Percentiles rank a stretch among this genome's conserved stretches.
phyloP scores from a whole-genome alignment of 352 stramenopile species.

The Phytopythium litorale region DNA sequence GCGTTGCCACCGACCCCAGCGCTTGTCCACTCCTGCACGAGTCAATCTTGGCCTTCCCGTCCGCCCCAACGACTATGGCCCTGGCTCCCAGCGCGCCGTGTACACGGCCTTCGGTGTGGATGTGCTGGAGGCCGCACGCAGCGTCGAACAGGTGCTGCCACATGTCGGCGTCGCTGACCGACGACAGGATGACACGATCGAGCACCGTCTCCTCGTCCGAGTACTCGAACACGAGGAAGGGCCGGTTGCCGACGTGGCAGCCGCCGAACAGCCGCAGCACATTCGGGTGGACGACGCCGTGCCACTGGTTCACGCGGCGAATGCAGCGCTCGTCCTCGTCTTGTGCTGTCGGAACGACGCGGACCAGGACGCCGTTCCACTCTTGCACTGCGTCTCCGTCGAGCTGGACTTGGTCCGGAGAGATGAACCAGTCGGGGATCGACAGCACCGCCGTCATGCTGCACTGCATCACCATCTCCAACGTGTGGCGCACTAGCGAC shows the following conservation, averaged over 20 bases:
- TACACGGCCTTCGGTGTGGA: constrained; percentile 12
- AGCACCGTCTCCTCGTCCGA: constrained; percentile 9
- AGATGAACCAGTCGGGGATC: constrained; percentile 27
- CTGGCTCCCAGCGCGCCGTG: constrained; percentile 12
- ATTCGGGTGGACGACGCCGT: constrained; percentile 9
- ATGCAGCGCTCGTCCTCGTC: constrained; percentile 1
- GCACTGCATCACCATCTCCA: background rate
- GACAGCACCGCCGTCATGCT: background rate
- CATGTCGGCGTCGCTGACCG: constrained; percentile 8
- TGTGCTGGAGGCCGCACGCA: constrained; percentile 17
- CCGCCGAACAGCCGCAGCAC: constrained; percentile 18
- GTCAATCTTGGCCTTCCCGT: constrained; percentile 24
- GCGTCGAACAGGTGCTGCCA: constrained; percentile 22
- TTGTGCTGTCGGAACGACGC: background rate
- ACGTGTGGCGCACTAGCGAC: constrained; percentile 11
- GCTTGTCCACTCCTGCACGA: background rate
- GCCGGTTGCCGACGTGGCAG: constrained; percentile 18
- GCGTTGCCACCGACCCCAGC: background rate
- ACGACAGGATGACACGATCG: constrained; percentile 7
- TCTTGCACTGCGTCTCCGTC: constrained; percentile 2
- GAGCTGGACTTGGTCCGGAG: constrained; percentile 15
- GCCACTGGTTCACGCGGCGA: constrained; percentile 12
- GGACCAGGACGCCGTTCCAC: constrained; percentile 20
- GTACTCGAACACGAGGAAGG: constrained; percentile 25
- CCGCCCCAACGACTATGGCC: constrained; percentile 9